Evolutionary conservation across 257 asterid genomes (phyloP).

Genomic region (Lavandula angustifolia): DNA sequence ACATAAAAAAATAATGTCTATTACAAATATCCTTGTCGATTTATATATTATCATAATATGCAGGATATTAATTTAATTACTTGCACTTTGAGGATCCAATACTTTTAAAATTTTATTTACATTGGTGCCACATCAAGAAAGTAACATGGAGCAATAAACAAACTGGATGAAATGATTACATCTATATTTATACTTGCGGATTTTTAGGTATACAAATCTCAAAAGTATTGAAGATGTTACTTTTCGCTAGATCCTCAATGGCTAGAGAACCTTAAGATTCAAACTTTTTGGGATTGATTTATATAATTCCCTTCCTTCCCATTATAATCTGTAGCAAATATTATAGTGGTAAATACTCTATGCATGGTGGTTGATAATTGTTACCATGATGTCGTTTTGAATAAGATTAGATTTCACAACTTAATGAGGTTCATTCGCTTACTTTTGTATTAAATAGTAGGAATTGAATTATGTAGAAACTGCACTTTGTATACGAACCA

Average conservation of each 20-base stretch:
- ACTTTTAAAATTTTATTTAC: not conserved
- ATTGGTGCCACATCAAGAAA: constrained; percentile 14
- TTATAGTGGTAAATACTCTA: not conserved
- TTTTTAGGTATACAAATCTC: constrained; percentile 29
- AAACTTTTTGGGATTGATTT: not conserved
- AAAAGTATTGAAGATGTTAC: constrained; percentile 4
- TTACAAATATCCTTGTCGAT: not conserved
- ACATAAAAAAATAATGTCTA: not conserved
- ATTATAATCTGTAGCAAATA: no score
- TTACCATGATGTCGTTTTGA: no score
- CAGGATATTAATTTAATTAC: not conserved
- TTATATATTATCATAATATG: not conserved
- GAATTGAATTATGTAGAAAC: no score
- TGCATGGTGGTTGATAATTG: not conserved
- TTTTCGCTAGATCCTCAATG: not conserved
- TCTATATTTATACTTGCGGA: not conserved
- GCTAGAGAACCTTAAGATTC: not conserved
- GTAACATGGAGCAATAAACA: constrained; percentile 34
- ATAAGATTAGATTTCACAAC: no score
- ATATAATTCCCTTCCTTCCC: not conserved
- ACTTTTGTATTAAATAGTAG: no score
- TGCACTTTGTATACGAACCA: no score
- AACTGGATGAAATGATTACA: constrained; percentile 16
- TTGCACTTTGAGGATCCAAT: constrained; percentile 12
- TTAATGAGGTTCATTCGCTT: no score